phyloP scores from a whole-genome alignment of 2,329 filamentous ascomycete species.

The Diaporthe humulicola region DNA sequence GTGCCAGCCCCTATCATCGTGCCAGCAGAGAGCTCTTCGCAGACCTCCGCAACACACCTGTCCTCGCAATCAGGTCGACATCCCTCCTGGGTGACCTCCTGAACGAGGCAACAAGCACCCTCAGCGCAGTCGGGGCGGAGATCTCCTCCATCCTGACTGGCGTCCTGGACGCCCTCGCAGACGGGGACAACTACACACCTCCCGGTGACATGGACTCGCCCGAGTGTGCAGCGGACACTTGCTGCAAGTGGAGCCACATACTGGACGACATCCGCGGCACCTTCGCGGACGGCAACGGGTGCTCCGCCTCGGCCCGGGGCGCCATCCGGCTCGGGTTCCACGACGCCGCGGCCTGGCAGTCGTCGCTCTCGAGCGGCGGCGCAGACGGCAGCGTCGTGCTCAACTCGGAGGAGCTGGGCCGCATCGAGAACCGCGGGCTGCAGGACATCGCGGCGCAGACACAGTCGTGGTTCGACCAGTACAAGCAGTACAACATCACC shows the following conservation, averaged over 20 bases:
- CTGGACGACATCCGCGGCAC: slow-evolving; percentile 49
- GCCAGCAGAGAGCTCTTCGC: slow-evolving; percentile 4
- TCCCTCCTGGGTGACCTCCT: slow-evolving; percentile 28
- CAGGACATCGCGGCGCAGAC: slow-evolving; percentile 55
- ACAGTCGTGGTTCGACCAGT: slow-evolving; percentile 54
- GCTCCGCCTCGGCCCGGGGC: slow-evolving; percentile 56
- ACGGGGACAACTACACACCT: neutral
- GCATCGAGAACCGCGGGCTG: slow-evolving; percentile 61
- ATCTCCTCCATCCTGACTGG: slow-evolving; percentile 30
- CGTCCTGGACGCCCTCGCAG: slow-evolving; percentile 15
- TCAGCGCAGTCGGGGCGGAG: slow-evolving; percentile 18
- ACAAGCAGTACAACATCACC: slow-evolving; percentile 54
- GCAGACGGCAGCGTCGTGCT: slow-evolving; percentile 61
- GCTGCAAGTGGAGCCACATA: slow-evolving; percentile 57
- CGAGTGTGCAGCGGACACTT: slow-evolving; percentile 45
- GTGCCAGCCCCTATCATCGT: neutral
- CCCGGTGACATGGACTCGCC: slow-evolving; percentile 39
- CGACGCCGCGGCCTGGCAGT: slow-evolving; percentile 58
- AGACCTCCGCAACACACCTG: slow-evolving; percentile 11
- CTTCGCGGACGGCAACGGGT: slow-evolving; percentile 43
- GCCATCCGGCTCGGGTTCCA: slow-evolving; percentile 62
- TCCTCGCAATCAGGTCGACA: slow-evolving; percentile 25
- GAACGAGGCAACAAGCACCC: slow-evolving; percentile 13
- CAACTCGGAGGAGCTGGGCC: slow-evolving; percentile 51
- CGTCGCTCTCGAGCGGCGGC: slow-evolving; percentile 53